Conservation (phyloP, 139 green algal species). For the Penium margaritaceum region DNA sequence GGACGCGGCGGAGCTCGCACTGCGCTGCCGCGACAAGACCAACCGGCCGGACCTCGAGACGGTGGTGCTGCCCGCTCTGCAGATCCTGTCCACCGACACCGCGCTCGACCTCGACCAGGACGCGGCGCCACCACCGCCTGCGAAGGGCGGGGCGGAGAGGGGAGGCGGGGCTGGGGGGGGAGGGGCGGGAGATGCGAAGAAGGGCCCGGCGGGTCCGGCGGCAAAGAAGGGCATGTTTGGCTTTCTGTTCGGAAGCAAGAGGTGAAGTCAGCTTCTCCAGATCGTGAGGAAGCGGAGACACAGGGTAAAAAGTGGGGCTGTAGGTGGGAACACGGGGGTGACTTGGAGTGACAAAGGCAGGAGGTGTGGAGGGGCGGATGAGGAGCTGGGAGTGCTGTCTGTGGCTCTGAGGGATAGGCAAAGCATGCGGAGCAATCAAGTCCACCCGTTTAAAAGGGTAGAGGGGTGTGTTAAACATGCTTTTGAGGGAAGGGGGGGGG, state of each 20-base stretch:
- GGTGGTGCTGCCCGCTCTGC: conserved; percentile 1
- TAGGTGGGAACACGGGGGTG: too few species aligned
- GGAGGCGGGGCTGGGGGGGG: not conserved
- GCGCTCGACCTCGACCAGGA: not conserved
- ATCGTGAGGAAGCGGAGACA: too few species aligned
- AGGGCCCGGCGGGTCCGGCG: not conserved
- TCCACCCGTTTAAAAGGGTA: too few species aligned
- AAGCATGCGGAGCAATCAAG: too few species aligned
- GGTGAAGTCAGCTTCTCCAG: too few species aligned
- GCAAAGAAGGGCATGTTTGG: not conserved
- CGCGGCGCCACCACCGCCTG: not conserved
- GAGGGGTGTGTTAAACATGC: too few species aligned
- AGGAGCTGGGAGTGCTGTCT: too few species aligned
- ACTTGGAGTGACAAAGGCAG: too few species aligned
- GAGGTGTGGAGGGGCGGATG: too few species aligned
- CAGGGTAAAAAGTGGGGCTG: too few species aligned
- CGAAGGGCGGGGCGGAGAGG: not conserved
- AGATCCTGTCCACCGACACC: not conserved
- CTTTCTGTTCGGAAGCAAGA: not conserved
- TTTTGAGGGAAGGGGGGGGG: too few species aligned
- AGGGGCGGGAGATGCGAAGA: not conserved
- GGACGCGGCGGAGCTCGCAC: not conserved
- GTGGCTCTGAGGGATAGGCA: too few species aligned
- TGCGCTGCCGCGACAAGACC: not conserved
- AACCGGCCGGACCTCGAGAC: conserved; percentile 1